These are phyloP conservation scores for Plasmopara muralis DNA, from an alignment of 352 stramenopile species.

Conservation along the genomic window DNA sequence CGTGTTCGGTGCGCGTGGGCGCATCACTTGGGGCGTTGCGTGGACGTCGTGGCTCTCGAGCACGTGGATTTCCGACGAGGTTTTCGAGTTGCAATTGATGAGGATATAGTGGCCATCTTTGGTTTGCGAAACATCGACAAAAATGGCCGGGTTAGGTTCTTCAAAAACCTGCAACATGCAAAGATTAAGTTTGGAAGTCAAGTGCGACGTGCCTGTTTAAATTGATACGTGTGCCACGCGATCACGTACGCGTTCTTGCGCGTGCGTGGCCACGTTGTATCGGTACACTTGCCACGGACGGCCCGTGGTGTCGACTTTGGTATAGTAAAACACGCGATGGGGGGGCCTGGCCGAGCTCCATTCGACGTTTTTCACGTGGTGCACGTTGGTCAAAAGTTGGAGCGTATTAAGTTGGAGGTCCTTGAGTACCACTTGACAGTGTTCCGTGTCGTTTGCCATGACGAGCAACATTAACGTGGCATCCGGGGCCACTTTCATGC, in stretches of 20 bases:
- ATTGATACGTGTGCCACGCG: too few relatives aligned
- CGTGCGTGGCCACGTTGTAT: slow-evolving; percentile 41
- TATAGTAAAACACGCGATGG: slow-evolving; percentile 60
- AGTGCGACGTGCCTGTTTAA: too few relatives aligned
- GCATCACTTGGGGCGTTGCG: slow-evolving; percentile 38
- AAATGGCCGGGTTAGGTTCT: slow-evolving; percentile 68
- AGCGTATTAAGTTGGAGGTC: slow-evolving; percentile 31
- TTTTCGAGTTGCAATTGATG: slow-evolving; percentile 87
- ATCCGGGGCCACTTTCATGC: slow-evolving; percentile 75
- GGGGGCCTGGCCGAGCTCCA: slow-evolving; percentile 28
- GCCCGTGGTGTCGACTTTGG: slow-evolving; percentile 52
- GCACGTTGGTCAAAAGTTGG: slow-evolving; percentile 27
- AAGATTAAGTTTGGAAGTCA: neutral
- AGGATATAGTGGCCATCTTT: slow-evolving; percentile 78
- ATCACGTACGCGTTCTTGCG: slow-evolving; percentile 47
- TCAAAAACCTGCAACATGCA: slow-evolving; percentile 55
- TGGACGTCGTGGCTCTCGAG: slow-evolving; percentile 21
- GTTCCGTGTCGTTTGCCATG: slow-evolving; percentile 63
- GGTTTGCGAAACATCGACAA: slow-evolving; percentile 77
- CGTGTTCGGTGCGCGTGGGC: slow-evolving; percentile 41
- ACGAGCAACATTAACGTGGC: slow-evolving; percentile 53
- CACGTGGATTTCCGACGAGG: slow-evolving; percentile 77
- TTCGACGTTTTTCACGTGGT: slow-evolving; percentile 64
- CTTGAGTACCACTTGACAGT: slow-evolving; percentile 44
- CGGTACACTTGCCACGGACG: slow-evolving; percentile 59